phyloP scores from a whole-genome alignment of 345 rosid genomes.

The Iberis pinnata region DNA sequence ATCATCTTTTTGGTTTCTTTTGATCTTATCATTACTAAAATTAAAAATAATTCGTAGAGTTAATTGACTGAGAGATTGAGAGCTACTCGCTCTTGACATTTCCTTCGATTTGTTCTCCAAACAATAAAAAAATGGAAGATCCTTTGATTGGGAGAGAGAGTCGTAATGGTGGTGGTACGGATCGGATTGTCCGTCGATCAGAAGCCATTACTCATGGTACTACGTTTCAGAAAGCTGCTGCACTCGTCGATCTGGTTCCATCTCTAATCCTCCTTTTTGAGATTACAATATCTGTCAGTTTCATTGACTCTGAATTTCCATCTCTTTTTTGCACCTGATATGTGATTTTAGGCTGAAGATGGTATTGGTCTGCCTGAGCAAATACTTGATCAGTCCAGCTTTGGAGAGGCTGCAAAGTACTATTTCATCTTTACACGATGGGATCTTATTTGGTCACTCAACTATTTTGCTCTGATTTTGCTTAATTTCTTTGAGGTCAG shows the following conservation, averaged over 20 bases:
- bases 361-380: constrained; percentile 88
- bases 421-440: constrained; percentile 58
- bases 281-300: neutral
- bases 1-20: neutral
- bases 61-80: constrained; percentile 8
- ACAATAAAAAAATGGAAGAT: constrained; percentile 46
- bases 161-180: constrained; percentile 35
- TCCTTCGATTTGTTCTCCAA: constrained; percentile 5
- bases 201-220: constrained; percentile 79
- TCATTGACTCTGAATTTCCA: constrained; percentile 11
- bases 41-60: neutral
- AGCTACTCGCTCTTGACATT: neutral
- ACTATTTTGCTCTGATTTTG: constrained; percentile 63
- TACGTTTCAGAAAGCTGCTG: constrained; percentile 83
- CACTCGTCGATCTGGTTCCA: constrained; percentile 94
- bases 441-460: constrained; percentile 78
- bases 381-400: constrained; percentile 64
- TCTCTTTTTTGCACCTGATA: neutral
- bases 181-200: constrained; percentile 43
- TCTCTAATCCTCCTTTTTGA: constrained; percentile 2
- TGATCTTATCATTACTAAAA: constrained; percentile 11
- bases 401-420: constrained; percentile 49
- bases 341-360: constrained; percentile 80
- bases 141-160: constrained; percentile 47
- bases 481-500: constrained; percentile 87